Percentiles rank a stretch among this genome's conserved stretches.
phyloP scores from a whole-genome alignment of 2,329 filamentous ascomycete species.

The Bipolaris cookei region DNA sequence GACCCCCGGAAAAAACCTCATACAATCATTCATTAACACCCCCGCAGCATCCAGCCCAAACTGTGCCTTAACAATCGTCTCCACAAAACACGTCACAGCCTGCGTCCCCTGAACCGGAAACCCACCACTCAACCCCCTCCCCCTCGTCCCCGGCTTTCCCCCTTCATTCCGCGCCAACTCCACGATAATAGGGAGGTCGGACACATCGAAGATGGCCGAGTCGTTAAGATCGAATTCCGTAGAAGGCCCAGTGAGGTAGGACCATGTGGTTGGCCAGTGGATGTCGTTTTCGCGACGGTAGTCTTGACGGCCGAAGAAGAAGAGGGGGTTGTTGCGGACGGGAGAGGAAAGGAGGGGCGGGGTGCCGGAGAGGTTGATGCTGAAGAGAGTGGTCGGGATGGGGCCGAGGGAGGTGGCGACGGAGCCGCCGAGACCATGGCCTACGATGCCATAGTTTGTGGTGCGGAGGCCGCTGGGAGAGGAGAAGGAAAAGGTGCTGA shows the following conservation, averaged over 20 bases:
- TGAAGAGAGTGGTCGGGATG: constrained; percentile 8
- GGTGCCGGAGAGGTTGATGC: constrained; percentile 36
- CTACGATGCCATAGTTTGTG: constrained; percentile 20
- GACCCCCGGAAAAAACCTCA: constrained; percentile 11
- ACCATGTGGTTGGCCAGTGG: constrained; percentile 73
- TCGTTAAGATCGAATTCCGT: constrained; percentile 34
- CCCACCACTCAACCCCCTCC: constrained; percentile 7
- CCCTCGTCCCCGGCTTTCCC: constrained; percentile 5
- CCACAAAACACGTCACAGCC: constrained; percentile 24
- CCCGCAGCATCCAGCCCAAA: background rate
- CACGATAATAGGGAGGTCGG: constrained; percentile 30
- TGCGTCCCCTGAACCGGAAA: constrained; percentile 16
- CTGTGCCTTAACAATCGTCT: constrained; percentile 23
- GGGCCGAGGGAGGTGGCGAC: constrained; percentile 27
- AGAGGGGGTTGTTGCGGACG: constrained; percentile 15
- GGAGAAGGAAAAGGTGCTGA: constrained; percentile 22
- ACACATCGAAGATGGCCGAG: constrained; percentile 31
- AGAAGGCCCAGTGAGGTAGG: constrained; percentile 21
- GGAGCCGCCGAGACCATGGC: constrained; percentile 41
- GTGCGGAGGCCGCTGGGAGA: constrained; percentile 11
- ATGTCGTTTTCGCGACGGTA: constrained; percentile 97
- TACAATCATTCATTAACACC: constrained; percentile 13
- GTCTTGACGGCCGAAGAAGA: constrained; percentile 62
- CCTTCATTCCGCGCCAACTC: constrained; percentile 20
- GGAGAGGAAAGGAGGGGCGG: constrained; percentile 17